Evolutionary conservation across 2,329 filamentous ascomycete species (phyloP), one percentile per base, ranked within the genome.

Genomic region (Xylariaceae sp.): DNA sequence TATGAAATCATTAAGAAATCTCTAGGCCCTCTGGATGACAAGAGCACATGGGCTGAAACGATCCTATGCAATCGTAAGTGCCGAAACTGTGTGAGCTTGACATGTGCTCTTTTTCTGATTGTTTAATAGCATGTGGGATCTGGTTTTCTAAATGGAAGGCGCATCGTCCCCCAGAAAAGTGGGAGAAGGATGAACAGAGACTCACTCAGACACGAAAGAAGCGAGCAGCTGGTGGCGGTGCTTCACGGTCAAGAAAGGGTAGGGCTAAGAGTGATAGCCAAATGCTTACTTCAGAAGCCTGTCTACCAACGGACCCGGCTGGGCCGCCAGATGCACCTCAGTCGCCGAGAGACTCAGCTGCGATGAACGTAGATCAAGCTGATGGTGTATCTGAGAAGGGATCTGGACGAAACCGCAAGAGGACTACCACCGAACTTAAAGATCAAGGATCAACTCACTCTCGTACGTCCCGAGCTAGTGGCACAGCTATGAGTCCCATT

Each of bases 91-190:
- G 17, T 31, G 14, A 14, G 19, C 12, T 44, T 44, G 21, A 6
- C 14, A 26, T 53, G 19, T 43, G n/a, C n/a, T 56, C 24, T 1
- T 2, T 17, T 31, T 52, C 48, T 46, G 51, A 56, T 44, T 31
- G 51, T 65, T 65, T 43, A 69, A 73, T 73, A 88, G 85, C 94
- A 56, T 99, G 95, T 72, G 95, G 95, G 16, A 87, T 99, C 37
- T 99, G 92, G 92, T 87, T 99, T 66, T 87, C 88, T 59, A 98
- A 97, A 70, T 92, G 89, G 74, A 92, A 90, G 69, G 82, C 79
- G 21, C 95, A 96, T 79, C 87, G 95, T 7, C 95, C 95, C 2
- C 80, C 86, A 51, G 87, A 94, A 59, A 87, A 88, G 63, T 99
- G 94, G 94, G 88, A 89, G 63, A 90, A 85, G 62, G 82, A 82